These are phyloP conservation scores for Scleromitrula shiraiana DNA, from an alignment of 2,329 filamentous ascomycete species.

Conservation along the genomic window DNA sequence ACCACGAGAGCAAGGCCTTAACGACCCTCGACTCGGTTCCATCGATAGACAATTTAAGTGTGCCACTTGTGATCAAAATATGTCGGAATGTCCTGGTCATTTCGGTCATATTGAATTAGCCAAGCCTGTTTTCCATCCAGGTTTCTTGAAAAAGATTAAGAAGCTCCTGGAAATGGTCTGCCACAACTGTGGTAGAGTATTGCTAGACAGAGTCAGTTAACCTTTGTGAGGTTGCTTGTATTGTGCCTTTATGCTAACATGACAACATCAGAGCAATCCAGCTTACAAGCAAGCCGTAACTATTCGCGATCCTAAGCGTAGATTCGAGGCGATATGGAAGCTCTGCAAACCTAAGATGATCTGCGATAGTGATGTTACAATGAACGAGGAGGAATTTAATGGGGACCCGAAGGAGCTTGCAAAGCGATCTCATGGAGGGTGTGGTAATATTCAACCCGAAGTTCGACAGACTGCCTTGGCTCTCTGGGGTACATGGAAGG, in stretches of 20 bases:
- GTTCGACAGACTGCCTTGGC: constrained; percentile 83
- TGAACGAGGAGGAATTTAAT: constrained; percentile 62
- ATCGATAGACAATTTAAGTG: constrained; percentile 95
- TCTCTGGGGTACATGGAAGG: constrained; percentile 68
- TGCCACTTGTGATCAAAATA: constrained; percentile 91
- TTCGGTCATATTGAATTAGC: constrained; percentile 98
- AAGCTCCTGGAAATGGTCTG: constrained; percentile 98
- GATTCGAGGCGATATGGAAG: constrained; percentile 88
- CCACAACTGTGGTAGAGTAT: constrained; percentile 96
- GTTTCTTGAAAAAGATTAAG: constrained; percentile 98
- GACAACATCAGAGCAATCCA: constrained; percentile 62
- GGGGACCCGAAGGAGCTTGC: constrained; percentile 43
- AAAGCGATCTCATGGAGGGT: constrained; percentile 70
- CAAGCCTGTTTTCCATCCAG: constrained; percentile 87
- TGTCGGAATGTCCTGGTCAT: constrained; percentile 93
- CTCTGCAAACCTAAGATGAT: constrained; percentile 81
- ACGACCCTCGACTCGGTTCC: constrained; percentile 91
- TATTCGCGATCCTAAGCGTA: constrained; percentile 84
- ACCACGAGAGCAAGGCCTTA: constrained; percentile 84
- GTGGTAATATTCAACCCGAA: constrained; percentile 82
- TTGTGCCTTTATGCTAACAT: constrained; percentile 52
- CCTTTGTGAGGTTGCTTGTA: constrained; percentile 47
- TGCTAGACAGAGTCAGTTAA: constrained; percentile 95
- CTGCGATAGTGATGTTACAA: constrained; percentile 70
- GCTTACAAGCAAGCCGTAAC: constrained; percentile 75